Conservation (phyloP, 2,329 filamentous ascomycete genomes). For the Ampelomyces quisqualis region DNA sequence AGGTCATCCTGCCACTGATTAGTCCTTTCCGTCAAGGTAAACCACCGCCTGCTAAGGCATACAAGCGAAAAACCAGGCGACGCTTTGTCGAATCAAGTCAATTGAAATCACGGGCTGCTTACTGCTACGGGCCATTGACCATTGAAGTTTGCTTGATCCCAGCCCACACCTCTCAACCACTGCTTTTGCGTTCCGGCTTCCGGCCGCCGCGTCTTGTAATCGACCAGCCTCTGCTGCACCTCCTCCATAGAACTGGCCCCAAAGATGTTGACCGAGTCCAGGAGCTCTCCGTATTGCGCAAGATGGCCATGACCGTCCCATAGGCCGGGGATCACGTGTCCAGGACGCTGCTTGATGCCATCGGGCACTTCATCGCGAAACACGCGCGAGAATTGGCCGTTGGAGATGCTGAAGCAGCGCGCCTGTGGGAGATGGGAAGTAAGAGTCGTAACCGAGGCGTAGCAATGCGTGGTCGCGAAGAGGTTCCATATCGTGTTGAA, state of each 20-base stretch:
- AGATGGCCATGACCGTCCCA: constrained; percentile 73
- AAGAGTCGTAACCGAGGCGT: constrained; percentile 50
- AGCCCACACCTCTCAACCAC: constrained; percentile 68
- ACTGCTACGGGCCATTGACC: constrained; percentile 64
- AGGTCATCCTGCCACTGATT: constrained; percentile 58
- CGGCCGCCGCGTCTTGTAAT: constrained; percentile 54
- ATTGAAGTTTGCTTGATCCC: constrained; percentile 67
- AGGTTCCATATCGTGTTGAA: constrained; percentile 27
- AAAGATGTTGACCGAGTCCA: constrained; percentile 66
- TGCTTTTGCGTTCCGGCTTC: constrained; percentile 55
- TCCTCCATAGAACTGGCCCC: constrained; percentile 58
- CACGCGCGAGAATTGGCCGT: constrained; percentile 56
- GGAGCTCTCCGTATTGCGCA: constrained; percentile 65
- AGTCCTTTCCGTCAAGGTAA: too few relatives aligned
- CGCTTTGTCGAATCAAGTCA: too few relatives aligned
- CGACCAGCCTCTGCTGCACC: constrained; percentile 54
- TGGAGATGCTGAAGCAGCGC: constrained; percentile 58
- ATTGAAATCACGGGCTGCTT: constrained; percentile 40
- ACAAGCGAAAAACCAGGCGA: too few relatives aligned
- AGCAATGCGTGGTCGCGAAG: constrained; percentile 45
- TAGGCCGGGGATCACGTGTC: constrained; percentile 64
- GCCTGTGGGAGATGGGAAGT: constrained; percentile 38
- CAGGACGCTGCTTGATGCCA: constrained; percentile 42
- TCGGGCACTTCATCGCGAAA: constrained; percentile 40
- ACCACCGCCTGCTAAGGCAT: too few relatives aligned